Conservation (phyloP, 2,329 filamentous ascomycete genomes). For the Domatiomyces globalis region DNA sequence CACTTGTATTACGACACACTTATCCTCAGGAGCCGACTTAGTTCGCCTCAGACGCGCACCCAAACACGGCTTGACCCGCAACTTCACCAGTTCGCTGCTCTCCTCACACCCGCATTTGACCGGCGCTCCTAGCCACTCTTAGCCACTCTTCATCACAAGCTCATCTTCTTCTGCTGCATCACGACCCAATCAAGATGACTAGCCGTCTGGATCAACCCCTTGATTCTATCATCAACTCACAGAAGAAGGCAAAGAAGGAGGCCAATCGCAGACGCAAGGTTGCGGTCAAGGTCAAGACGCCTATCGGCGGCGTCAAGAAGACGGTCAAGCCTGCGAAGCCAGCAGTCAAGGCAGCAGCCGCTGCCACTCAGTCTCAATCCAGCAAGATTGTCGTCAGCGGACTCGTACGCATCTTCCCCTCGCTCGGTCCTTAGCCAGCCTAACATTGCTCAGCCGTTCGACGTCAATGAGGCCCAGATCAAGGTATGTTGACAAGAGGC, state of each 20-base stretch:
- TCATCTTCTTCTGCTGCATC: background rate
- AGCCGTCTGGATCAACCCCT: conserved; percentile 94
- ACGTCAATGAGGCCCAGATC: conserved; percentile 93
- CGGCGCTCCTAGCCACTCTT: background rate
- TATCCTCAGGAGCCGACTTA: background rate
- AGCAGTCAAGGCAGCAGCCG: conserved; percentile 41
- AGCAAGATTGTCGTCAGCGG: conserved; percentile 99
- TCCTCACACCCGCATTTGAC: background rate
- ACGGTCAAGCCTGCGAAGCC: conserved; percentile 39
- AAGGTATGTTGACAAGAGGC: conserved; percentile 99
- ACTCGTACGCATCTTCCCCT: conserved; percentile 53
- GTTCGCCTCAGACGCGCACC: background rate
- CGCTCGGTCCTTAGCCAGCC: conserved; percentile 15
- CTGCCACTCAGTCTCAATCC: conserved; percentile 50
- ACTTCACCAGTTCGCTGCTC: too few relatives aligned
- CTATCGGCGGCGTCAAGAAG: conserved; percentile 79
- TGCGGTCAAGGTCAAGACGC: conserved; percentile 38
- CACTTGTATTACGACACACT: background rate
- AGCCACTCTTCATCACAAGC: background rate
- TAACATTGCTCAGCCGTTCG: conserved; percentile 61
- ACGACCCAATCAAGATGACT: conserved; percentile 50
- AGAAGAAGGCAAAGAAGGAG: conserved; percentile 41
- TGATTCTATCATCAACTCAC: conserved; percentile 85
- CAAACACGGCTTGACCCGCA: background rate
- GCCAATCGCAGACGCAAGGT: conserved; percentile 32